These are phyloP conservation scores for Paraconiothyrium sp. DNA, from an alignment of 2,329 filamentous ascomycete genomes.

Conservation along the genomic window DNA sequence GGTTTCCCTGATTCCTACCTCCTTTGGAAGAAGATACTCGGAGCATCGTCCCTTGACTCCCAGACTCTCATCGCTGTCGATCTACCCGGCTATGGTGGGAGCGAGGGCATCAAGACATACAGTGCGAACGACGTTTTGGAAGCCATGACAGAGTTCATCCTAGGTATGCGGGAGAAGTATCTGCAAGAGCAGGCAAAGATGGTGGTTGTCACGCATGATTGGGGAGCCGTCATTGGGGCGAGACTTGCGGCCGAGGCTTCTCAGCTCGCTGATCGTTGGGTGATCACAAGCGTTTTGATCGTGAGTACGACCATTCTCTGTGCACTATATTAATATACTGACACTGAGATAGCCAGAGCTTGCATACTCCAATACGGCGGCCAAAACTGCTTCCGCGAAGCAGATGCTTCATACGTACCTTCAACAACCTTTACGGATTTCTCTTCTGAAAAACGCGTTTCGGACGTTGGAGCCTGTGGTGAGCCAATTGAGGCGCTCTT, in stretches of 20 bases:
- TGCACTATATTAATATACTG: not conserved
- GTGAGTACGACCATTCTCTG: conserved; percentile 49
- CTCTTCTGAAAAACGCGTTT: conserved; percentile 56
- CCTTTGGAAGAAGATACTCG: conserved; percentile 62
- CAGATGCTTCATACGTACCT: conserved; percentile 62
- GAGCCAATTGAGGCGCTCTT: conserved; percentile 59
- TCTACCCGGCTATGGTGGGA: conserved; percentile 68
- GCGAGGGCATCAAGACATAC: conserved; percentile 61
- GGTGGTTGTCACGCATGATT: conserved; percentile 64
- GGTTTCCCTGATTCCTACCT: conserved; percentile 68
- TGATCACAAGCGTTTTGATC: conserved; percentile 63
- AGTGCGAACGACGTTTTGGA: conserved; percentile 63
- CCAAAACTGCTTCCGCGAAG: conserved; percentile 53
- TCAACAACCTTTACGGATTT: conserved; percentile 55
- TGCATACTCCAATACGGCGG: conserved; percentile 53
- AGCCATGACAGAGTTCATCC: conserved; percentile 62
- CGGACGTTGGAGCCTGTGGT: conserved; percentile 57
- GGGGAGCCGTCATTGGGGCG: conserved; percentile 63
- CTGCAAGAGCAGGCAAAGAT: conserved; percentile 38
- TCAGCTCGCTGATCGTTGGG: conserved; percentile 64
- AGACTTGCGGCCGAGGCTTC: conserved; percentile 68
- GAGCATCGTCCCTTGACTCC: conserved; percentile 49
- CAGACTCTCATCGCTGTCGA: conserved; percentile 64
- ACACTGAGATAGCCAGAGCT: conserved; percentile 50
- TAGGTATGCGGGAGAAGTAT: conserved; percentile 60